Conservation (phyloP, 2,329 filamentous ascomycete genomes). For the Phaeosphaeriaceae sp. region DNA sequence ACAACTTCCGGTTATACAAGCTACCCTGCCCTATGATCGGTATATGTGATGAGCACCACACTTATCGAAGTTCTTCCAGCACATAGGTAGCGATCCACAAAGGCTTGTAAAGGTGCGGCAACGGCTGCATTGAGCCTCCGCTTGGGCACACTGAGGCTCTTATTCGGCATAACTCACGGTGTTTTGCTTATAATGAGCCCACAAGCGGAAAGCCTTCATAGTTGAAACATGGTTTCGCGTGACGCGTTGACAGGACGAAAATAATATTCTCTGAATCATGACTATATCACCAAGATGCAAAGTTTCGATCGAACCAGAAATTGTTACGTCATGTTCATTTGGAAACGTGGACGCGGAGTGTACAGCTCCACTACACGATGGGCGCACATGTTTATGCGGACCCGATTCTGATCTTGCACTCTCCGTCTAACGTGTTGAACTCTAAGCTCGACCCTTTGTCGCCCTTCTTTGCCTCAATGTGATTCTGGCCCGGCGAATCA, state of each 20-base stretch:
- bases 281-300: neutral
- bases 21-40: neutral
- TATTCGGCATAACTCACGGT: neutral
- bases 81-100: neutral
- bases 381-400: slow-evolving; percentile 19
- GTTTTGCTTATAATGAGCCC: neutral
- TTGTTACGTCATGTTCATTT: neutral
- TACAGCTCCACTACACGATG: neutral
- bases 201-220: neutral
- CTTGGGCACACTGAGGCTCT: neutral
- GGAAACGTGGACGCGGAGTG: neutral
- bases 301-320: neutral
- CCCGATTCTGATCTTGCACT: slow-evolving; percentile 42
- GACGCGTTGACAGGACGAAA: neutral
- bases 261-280: neutral
- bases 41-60: neutral
- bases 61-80: neutral
- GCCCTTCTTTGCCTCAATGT: slow-evolving; percentile 51
- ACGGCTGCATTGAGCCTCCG: neutral
- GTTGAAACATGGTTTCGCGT: neutral
- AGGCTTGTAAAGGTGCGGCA: neutral
- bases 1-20: neutral
- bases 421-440: slow-evolving; percentile 43
- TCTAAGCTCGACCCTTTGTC: slow-evolving; percentile 40
- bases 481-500: slow-evolving; percentile 35